Evolutionary conservation across 1,139 yeast species (phyloP).

Genomic region (Spencermartinsiella ligniputridi): DNA sequence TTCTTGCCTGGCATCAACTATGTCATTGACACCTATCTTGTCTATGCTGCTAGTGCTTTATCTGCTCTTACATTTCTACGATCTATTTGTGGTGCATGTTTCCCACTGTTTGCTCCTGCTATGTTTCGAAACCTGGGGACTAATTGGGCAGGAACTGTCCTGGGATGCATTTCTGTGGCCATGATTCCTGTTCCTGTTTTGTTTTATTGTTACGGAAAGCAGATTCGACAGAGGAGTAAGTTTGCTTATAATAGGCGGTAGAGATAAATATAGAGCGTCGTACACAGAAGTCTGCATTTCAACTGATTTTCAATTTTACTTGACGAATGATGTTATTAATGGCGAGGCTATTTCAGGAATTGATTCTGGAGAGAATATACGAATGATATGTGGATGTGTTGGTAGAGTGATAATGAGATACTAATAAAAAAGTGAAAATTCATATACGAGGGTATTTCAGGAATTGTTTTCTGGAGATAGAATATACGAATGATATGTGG

Average conservation of each 20-base stretch:
- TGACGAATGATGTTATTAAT: no score
- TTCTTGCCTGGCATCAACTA: conserved; percentile 75
- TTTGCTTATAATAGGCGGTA: not conserved
- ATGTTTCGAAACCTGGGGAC: conserved; percentile 71
- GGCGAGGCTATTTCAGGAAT: no score
- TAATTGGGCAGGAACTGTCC: conserved; percentile 75
- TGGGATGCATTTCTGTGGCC: conserved; percentile 60
- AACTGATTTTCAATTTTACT: no score
- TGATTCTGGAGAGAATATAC: no score
- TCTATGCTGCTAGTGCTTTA: conserved; percentile 81
- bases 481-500: no score
- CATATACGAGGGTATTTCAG: no score
- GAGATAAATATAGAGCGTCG: not conserved
- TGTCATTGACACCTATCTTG: conserved; percentile 69
- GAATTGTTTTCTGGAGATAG: no score
- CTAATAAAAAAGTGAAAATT: no score
- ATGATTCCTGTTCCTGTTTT: conserved; percentile 69
- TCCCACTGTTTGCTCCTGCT: conserved; percentile 72
- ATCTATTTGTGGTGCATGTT: conserved; percentile 63
- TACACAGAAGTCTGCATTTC: no score
- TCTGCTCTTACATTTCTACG: conserved; percentile 87
- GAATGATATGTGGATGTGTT: no score
- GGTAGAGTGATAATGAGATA: no score
- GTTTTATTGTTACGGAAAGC: conserved; percentile 60
- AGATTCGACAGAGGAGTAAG: conserved; percentile 28